Evolutionary conservation across 2,329 filamentous ascomycete species (phyloP), one percentile per base, ranked within the genome.

Genomic region (Alternaria brassicae): DNA sequence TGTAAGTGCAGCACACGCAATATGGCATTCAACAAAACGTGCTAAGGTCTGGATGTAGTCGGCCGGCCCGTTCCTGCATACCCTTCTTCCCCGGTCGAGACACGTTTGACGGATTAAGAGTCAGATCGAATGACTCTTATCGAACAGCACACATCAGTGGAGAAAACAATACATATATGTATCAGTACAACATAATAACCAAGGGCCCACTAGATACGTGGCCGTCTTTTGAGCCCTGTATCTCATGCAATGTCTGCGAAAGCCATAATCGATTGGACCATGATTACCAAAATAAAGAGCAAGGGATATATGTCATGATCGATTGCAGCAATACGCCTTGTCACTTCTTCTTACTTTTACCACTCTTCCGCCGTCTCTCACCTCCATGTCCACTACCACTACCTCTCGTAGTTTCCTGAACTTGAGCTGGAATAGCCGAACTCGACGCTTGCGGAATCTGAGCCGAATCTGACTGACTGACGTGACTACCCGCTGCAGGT

Each of bases 331-430:
- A 39, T 15, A 23, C 17, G 36, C 44, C 12, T 58, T 42, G 55
- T 17, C 36, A 51, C 23, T 70, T 72, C 52, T 69, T 69, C 47
- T 58, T 71, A 53, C 58, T 69, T 49, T 66, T 63, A 32, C 69
- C 68, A 49, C 66, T 60, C 58, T 68, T 72, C 37, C 69, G 66
- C 55, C 59, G 70, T 53, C 66, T 62, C 51, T 74, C 72, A n/a
- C 59, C 66, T 42, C 70, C 71, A 42, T 65, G 72, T 6, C 61
- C 59, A 40, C 65, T 64, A 15, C 65, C 60, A 63, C 60, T 60
- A 30, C 48, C 58, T 42, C 68, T 74, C 8, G 37, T 49, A n/a
- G 57, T 57, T 32, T 58, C 64, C 13, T 59, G 59, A 12, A 25
- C 49, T 61, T 44, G 60, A 10, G 17, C 62, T 63, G 58, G 28